phyloP scores from a whole-genome alignment of 176 grass and related monocot genomes.

The Carex scoparia region DNA sequence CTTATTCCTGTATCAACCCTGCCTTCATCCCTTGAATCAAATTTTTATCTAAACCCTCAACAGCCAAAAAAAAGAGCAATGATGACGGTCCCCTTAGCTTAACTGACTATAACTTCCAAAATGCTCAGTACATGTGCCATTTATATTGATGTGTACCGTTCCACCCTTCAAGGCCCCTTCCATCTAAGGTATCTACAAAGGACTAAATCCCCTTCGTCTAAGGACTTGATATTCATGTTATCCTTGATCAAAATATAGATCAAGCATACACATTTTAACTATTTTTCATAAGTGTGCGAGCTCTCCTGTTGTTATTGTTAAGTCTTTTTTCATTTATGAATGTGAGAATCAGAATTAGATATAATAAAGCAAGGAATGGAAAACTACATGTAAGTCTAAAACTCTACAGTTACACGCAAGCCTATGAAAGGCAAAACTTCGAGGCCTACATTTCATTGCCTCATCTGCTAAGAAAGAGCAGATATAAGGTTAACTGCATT shows the following conservation, averaged over 20 bases:
- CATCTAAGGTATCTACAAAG: too few species aligned
- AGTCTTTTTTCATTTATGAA: neutral
- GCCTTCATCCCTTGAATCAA: too few species aligned
- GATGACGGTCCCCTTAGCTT: too few species aligned
- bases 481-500: neutral
- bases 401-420: neutral
- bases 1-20: too few species aligned
- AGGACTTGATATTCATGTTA: neutral
- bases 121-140: too few species aligned
- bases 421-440: neutral
- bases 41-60: too few species aligned
- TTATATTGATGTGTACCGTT: too few species aligned
- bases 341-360: neutral
- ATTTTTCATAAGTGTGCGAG: neutral
- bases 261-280: neutral
- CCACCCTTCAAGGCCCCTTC: too few species aligned
- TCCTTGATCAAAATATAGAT: neutral
- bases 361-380: neutral
- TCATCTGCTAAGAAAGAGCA: neutral
- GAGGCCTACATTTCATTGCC: neutral
- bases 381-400: neutral
- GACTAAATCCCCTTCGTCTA: too few species aligned
- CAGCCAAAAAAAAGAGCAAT: too few species aligned
- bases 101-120: too few species aligned
- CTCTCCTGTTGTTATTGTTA: neutral